Base-by-base conservation (phyloP, 23 red algal species). In the Chondrus crispus region DNA sequence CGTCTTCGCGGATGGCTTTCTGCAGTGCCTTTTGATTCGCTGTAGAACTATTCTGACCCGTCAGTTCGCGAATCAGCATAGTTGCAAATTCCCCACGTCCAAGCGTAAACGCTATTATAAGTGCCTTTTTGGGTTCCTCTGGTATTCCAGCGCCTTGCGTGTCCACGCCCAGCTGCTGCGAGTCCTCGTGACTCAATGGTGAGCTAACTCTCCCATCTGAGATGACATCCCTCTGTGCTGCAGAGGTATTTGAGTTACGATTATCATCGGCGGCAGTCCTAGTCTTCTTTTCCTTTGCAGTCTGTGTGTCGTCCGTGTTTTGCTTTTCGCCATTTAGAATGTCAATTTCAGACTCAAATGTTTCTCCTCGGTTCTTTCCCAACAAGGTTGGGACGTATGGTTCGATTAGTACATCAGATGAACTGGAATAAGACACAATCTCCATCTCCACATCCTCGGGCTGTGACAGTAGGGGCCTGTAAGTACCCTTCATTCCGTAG, bases 41-140 rank as follows among this genome's bases (percentile, higher is more conserved):
- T 39, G 80, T 83, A 1, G 95, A 93, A 46, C 91, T 95, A 20
- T 98, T 92, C 54, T 84, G 37, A 41, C 85, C 82, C 54, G 97
- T 99, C 49, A 99, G 14, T 80, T 99, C 97, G 19, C 97, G 69
- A n/a, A 99, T 45, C 19, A 95, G 44, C 97, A 99, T 99, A 2
- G 97, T 99, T 1, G 97, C 97, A 72, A 95, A 99, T 54, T 92
- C 91, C 38, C 93, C 86, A 28, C 94, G 70, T 1, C 87, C 75
- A 40, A 99, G 80, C 3, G 78, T 94, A 57, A 99, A 99, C 11
- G 72, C 46, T 26, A 99, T 71, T 3, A 93, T 35, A 9, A 95
- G 52, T 16, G 97, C 96, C 10, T 46, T 95, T 44, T 64, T n/a
- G n/a, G n/a, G n/a, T n/a, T n/a, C n/a, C n/a, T n/a, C n/a, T n/a